Base-by-base conservation (phyloP, 495 filamentous ascomycete genomes). In the Antarctomyces pellizariae region DNA sequence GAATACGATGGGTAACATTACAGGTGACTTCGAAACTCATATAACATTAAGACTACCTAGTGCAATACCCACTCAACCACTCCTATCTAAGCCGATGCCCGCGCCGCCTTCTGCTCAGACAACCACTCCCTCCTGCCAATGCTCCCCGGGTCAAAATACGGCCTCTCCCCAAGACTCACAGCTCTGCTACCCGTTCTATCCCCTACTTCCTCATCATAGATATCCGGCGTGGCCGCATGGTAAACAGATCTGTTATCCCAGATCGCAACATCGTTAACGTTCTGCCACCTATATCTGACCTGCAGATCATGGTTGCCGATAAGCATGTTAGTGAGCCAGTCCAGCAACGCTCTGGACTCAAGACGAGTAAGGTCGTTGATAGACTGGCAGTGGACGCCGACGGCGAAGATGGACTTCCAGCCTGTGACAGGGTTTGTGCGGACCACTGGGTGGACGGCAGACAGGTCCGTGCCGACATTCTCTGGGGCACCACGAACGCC, bases 391-490 rank as follows among this genome's bases (percentile, higher is more conserved):
- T 75, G 69, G 7, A 54, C 54, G 23, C 68, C 68, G 14, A 71
- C 57, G 1, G 61, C 67, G 38, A 67, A 82, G 8, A 84, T 50
- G 3, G 48, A 57, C 44, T 76, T 77, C 74, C 75, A 82, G 2
- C 75, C 75, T 0, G 75, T 78, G 0, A 80, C 68, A 0, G 77
- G 75, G 43, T 84, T 78, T n/a, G 75, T 82, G 5, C 77, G 69
- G 14, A 82, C 51, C 1, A 80, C 63, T 0, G 74, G 70, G 44
- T 83, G 75, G 8, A 65, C 46, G 2, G 73, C 68, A 13, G 48
- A 56, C 3, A 83, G 49, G 7, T 59, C 52, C 2, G 53, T 53
- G 22, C 72, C 77, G 0, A 61, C 46, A 40, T 83, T 83, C 39
- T 68, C 64, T 0, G 75, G 75, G 0, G 64, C 52, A 4, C 76